These are phyloP conservation scores for Penicillium crustosum DNA, from an alignment of 2,329 filamentous ascomycete genomes.

Conservation along the genomic window DNA sequence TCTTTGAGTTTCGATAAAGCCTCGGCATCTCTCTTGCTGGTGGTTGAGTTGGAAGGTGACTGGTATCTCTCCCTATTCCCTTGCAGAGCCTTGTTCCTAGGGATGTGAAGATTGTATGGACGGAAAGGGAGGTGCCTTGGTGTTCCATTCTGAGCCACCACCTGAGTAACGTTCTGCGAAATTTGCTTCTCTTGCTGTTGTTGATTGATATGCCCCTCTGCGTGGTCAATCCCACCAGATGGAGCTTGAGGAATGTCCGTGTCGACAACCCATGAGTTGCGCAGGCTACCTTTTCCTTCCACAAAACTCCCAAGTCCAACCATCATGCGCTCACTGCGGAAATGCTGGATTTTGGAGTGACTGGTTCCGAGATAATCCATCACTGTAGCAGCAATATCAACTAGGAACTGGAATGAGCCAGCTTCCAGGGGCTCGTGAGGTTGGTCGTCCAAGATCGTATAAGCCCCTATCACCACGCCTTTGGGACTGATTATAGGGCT, in stretches of 20 bases:
- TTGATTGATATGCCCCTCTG: conserved; percentile 14
- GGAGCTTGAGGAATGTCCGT: neutral
- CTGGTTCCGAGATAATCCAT: conserved; percentile 60
- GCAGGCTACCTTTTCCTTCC: conserved; percentile 41
- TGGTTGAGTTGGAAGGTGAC: neutral
- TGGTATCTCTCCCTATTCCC: neutral
- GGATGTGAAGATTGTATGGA: conserved; percentile 6
- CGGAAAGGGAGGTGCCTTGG: neutral
- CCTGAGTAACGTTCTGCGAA: neutral
- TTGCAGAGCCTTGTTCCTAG: neutral
- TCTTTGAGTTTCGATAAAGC: neutral
- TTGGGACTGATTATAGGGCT: conserved; percentile 59
- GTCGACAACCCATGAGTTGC: conserved; percentile 15
- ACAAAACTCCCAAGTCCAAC: conserved; percentile 53
- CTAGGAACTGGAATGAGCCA: conserved; percentile 18
- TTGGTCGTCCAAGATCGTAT: conserved; percentile 57
- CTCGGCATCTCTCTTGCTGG: neutral
- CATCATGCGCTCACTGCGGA: conserved; percentile 56
- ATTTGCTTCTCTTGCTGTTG: conserved; percentile 17
- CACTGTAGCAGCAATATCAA: conserved; percentile 55
- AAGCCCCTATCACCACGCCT: conserved; percentile 57
- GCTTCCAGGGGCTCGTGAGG: conserved; percentile 50
- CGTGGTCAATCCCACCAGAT: neutral
- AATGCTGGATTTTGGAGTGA: conserved; percentile 46
- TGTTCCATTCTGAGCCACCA: neutral